A percentile compares a stretch with the other conserved stretches of the same genome.
These are phyloP conservation scores for Phalaenopsis aphrodite DNA, from an alignment of 106 monocot species.

Conservation along the genomic window DNA sequence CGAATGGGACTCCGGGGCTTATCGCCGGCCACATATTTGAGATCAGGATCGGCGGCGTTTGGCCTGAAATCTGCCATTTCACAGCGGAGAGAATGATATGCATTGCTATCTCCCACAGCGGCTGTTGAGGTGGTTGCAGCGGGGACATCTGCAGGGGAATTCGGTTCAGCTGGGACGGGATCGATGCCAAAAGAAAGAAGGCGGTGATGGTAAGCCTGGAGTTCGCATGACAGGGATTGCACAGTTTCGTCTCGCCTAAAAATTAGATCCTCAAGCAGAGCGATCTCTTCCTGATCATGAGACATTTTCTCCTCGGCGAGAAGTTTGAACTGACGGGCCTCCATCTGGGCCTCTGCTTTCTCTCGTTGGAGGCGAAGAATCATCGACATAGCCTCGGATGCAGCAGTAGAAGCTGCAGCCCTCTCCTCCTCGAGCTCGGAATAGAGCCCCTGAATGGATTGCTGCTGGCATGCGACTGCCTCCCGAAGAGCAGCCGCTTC, in stretches of 20 bases:
- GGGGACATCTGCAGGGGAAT: not conserved
- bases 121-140: not conserved
- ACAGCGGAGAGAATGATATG: slow-evolving; percentile 13
- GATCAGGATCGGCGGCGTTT: not conserved
- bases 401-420: slow-evolving; percentile 5
- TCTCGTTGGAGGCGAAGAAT: slow-evolving; percentile 14
- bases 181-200: not conserved
- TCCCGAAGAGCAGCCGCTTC: slow-evolving; percentile 14
- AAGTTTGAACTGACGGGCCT: slow-evolving; percentile 11
- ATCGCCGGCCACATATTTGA: slow-evolving; percentile 11
- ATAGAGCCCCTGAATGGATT: slow-evolving; percentile 1
- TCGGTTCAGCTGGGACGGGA: not conserved
- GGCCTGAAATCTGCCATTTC: not conserved
- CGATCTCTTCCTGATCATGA: slow-evolving; percentile 12
- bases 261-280: slow-evolving; percentile 5
- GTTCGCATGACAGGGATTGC: slow-evolving; percentile 5
- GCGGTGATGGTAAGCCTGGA: slow-evolving; percentile 9
- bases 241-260: slow-evolving; percentile 5
- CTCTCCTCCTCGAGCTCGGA: slow-evolving; percentile 14
- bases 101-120: not conserved
- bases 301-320: slow-evolving; percentile 13
- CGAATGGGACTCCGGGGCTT: slow-evolving; percentile 3
- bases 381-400: slow-evolving; percentile 14
- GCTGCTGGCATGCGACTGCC: not conserved
- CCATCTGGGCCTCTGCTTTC: slow-evolving; percentile 15